These are phyloP conservation scores for Globisporangium heterothallicum DNA, from an alignment of 352 stramenopile genomes.

Conservation along the genomic window DNA sequence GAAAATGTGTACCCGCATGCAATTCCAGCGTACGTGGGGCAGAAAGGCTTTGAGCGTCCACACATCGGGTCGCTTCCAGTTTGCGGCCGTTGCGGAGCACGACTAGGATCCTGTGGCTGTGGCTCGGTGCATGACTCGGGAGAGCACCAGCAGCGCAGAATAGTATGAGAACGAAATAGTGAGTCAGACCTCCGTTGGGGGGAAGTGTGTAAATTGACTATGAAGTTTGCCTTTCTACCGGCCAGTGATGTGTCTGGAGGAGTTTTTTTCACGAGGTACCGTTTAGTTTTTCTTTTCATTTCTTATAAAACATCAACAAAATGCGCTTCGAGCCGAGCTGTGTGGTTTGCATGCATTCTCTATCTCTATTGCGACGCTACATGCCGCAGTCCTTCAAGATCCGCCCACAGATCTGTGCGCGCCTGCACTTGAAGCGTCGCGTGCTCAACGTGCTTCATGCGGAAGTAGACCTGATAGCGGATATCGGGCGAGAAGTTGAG, in stretches of 20 bases:
- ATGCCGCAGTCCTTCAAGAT: constrained; percentile 50
- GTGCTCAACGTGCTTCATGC: constrained; percentile 67
- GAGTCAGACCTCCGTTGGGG: neutral
- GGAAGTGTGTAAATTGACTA: too few relatives aligned
- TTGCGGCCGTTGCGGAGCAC: constrained; percentile 18
- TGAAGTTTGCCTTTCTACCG: too few relatives aligned
- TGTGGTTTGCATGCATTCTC: neutral
- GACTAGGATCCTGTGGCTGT: constrained; percentile 11
- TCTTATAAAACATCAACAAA: constrained; percentile 24
- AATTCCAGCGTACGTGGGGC: constrained; percentile 15
- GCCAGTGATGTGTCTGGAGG: neutral
- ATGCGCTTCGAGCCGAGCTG: neutral
- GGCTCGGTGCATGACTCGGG: constrained; percentile 17
- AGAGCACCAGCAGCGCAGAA: constrained; percentile 26
- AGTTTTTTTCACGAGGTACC: neutral
- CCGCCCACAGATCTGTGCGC: constrained; percentile 32
- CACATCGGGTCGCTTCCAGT: constrained; percentile 5
- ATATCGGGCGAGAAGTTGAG: constrained; percentile 82
- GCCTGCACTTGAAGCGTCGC: constrained; percentile 24
- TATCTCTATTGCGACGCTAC: constrained; percentile 2
- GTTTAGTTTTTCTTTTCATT: constrained; percentile 10
- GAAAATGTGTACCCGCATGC: constrained; percentile 54
- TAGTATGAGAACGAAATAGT: constrained; percentile 33
- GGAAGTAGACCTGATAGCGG: constrained; percentile 81
- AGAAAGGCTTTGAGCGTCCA: constrained; percentile 24